Base-by-base conservation (phyloP, 768 basidiomycete species). In the Mycena belliarum region DNA sequence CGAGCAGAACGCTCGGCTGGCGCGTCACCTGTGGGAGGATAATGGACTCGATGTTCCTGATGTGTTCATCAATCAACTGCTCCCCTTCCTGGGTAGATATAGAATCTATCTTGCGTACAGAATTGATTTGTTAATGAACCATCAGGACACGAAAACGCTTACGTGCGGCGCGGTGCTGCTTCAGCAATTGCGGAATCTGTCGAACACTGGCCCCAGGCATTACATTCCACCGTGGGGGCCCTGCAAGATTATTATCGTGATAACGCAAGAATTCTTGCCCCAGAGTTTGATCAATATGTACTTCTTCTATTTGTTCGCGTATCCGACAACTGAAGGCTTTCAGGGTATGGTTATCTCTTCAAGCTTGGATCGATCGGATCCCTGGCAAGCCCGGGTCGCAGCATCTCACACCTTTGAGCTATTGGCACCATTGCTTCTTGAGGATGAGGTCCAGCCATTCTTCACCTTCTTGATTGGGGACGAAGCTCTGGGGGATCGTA, bases 241-340 rank as follows among this genome's bases (percentile, higher is more conserved):
- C 72, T 98, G 41, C 76, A 91, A 67, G 81, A 78, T 0, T 82
- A 88, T 60, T 98, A 96, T 73, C 84, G 85, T 14, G 94, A 94
- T 51, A 96, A 93, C 81, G 91, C 93, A 3, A 94, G 89, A 70
- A 81, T 91, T 37, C 81, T 96, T 5, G 87, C 88, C 4, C 95
- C 95, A 0, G 93, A 97, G 70, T 98, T 91, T 66, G 97, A 98
- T 69, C 76, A 89, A 81, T 99, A 90, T 72, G 93, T 94, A 52
- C 44, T 88, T 74, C 1, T 9, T 43, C 23, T n/a, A 41, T 8
- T n/a, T 8, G 37, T 20, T 48, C 23, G 18, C 29, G 44, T 44
- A 4, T 38, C 51, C 4, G 6, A 23, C 42, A 2, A 24, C 40
- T 67, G 7, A 60, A 59, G 33, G 37, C 46, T 6, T 9, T 47